Conservation (phyloP, 768 basidiomycete species). For the Strobilomyces confusus region DNA sequence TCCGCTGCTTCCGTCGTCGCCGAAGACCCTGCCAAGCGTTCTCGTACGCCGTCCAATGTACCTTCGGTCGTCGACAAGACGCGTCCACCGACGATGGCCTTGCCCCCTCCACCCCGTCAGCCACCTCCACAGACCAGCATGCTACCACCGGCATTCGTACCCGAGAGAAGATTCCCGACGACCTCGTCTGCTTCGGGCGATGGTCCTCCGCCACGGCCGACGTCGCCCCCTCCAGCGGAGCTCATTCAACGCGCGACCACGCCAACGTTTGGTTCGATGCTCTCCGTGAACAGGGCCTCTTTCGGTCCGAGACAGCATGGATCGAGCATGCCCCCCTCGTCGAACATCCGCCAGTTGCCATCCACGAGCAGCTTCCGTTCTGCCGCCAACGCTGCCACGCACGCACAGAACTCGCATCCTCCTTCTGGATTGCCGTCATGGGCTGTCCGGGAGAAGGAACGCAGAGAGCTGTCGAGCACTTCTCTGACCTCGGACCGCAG, state of each 20-base stretch:
- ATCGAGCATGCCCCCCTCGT: slow-evolving; percentile 72
- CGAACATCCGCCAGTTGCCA: slow-evolving; percentile 62
- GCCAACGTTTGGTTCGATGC: slow-evolving; percentile 66
- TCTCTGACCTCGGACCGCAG: slow-evolving; percentile 70
- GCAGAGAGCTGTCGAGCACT: slow-evolving; percentile 59
- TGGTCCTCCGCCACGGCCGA: slow-evolving; percentile 78
- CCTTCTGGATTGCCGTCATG: slow-evolving; percentile 45
- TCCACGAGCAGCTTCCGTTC: slow-evolving; percentile 85
- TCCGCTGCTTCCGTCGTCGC: slow-evolving; percentile 54
- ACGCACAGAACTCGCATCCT: slow-evolving; percentile 44
- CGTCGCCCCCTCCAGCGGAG: slow-evolving; percentile 89
- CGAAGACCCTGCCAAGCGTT: slow-evolving; percentile 46
- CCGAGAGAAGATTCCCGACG: slow-evolving; percentile 54
- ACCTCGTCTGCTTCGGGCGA: slow-evolving; percentile 47
- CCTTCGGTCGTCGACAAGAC: slow-evolving; percentile 65
- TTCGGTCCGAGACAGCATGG: slow-evolving; percentile 58
- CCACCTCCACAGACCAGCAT: slow-evolving; percentile 70
- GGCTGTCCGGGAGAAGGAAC: slow-evolving; percentile 48
- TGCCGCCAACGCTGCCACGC: slow-evolving; percentile 55
- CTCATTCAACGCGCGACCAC: slow-evolving; percentile 91
- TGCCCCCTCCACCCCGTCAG: slow-evolving; percentile 74
- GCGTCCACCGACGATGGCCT: slow-evolving; percentile 78
- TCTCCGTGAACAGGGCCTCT: slow-evolving; percentile 48
- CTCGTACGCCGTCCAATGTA: slow-evolving; percentile 60
- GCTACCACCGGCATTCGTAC: slow-evolving; percentile 75